Conservation (phyloP, 805 yeast species). For the Ogataea methylovora region DNA sequence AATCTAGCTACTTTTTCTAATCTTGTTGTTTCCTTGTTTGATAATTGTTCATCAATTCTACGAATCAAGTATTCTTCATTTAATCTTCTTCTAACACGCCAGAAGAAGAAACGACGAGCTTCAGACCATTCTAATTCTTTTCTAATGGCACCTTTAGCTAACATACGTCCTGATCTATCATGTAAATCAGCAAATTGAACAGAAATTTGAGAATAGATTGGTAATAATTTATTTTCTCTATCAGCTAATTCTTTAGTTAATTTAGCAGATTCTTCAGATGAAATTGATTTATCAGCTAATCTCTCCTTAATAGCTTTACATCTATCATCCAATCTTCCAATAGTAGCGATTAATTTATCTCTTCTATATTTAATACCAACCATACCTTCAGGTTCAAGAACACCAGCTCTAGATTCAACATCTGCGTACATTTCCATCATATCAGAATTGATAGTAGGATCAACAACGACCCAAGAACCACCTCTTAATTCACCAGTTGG, state of each 20-base stretch:
- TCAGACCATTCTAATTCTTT: slow-evolving; percentile 80
- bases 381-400: slow-evolving; percentile 98
- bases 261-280: slow-evolving; percentile 59
- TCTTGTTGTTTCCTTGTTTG: slow-evolving; percentile 33
- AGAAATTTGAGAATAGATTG: slow-evolving; percentile 86
- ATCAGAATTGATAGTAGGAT: slow-evolving; percentile 92
- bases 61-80: slow-evolving; percentile 84
- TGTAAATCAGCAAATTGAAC: slow-evolving; percentile 97
- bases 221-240: slow-evolving; percentile 75
- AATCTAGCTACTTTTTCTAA: slow-evolving; percentile 81
- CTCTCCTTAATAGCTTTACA: slow-evolving; percentile 63
- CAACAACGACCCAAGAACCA: slow-evolving; percentile 99
- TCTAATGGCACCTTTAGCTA: slow-evolving; percentile 86
- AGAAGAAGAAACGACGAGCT: slow-evolving; percentile 95
- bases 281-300: slow-evolving; percentile 42
- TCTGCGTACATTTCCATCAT: slow-evolving; percentile 99
- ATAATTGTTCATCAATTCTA: slow-evolving; percentile 59
- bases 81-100: slow-evolving; percentile 95
- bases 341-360: slow-evolving; percentile 83
- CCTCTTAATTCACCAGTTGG: slow-evolving; percentile 99
- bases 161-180: slow-evolving; percentile 96
- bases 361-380: slow-evolving; percentile 97
- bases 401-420: slow-evolving; percentile 93
- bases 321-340: slow-evolving; percentile 78
- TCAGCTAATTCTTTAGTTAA: slow-evolving; percentile 59